A percentile compares a stretch with the other conserved stretches of the same genome.
phyloP scores from a whole-genome alignment of 2,329 filamentous ascomycete genomes.

The Colletotrichum eleusines region DNA sequence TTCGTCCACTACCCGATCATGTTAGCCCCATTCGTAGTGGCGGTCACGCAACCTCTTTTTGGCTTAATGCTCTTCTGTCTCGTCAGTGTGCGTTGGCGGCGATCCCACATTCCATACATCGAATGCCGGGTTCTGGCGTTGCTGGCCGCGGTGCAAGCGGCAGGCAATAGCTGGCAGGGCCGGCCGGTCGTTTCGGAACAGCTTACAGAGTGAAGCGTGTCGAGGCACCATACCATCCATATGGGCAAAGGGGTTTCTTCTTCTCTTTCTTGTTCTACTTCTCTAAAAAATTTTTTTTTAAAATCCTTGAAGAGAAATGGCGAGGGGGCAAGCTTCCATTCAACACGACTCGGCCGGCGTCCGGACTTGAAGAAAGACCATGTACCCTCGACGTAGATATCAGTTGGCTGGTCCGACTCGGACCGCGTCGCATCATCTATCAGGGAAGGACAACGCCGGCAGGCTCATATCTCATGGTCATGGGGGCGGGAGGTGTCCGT shows the following conservation, averaged over 20 bases:
- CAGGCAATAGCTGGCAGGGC: conserved; percentile 2
- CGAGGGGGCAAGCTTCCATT: conserved; percentile 9
- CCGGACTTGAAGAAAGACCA: not conserved
- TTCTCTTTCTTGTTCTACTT: not conserved
- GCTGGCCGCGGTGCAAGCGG: conserved; percentile 3
- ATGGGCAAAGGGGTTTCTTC: not conserved
- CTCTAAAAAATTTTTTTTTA: not conserved
- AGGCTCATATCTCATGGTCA: not conserved
- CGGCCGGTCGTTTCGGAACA: conserved; percentile 10
- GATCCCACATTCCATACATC: conserved; percentile 5
- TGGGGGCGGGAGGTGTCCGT: not conserved
- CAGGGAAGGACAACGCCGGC: not conserved
- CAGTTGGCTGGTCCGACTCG: not conserved
- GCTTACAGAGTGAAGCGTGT: conserved; percentile 6
- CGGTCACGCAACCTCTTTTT: conserved; percentile 24
- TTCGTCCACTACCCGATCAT: conserved; percentile 18
- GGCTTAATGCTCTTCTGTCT: not conserved
- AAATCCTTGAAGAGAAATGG: not conserved
- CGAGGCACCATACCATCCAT: conserved; percentile 2
- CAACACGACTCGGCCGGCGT: not conserved
- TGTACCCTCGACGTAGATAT: not conserved
- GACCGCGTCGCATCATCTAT: not conserved
- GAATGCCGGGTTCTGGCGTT: conserved; percentile 2
- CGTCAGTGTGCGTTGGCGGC: not conserved
- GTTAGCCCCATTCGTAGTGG: conserved; percentile 7